Evolutionary conservation across 1,139 yeast genomes (phyloP).

Genomic region (Saccharomycopsis hybrid): DNA sequence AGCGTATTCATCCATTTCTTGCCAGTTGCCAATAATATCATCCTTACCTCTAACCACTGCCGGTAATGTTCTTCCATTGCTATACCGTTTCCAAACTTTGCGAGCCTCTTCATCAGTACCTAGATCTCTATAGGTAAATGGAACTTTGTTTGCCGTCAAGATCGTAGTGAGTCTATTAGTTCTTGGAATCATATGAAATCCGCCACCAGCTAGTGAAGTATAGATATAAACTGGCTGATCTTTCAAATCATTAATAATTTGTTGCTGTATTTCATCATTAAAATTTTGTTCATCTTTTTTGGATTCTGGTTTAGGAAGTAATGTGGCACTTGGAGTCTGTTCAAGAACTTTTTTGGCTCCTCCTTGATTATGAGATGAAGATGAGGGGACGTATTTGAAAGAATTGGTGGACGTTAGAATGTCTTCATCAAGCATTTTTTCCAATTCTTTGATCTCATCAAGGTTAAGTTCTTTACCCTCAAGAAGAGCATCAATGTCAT

Average conservation of each 20-base stretch:
- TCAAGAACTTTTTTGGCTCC: constrained; percentile 7
- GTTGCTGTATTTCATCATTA: constrained; percentile 19
- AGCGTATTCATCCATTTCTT: constrained; percentile 74
- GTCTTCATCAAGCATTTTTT: constrained; percentile 18
- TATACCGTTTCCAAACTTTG: constrained; percentile 75
- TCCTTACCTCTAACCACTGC: constrained; percentile 88
- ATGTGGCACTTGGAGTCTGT: constrained; percentile 21
- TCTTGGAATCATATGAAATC: constrained; percentile 75
- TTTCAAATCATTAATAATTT: constrained; percentile 21
- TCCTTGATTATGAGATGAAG: not conserved
- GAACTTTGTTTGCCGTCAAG: constrained; percentile 65
- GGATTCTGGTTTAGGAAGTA: constrained; percentile 27
- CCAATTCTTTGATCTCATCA: constrained; percentile 19
- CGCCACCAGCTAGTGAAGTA: constrained; percentile 86
- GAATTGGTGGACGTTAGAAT: constrained; percentile 16
- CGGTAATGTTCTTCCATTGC: constrained; percentile 72
- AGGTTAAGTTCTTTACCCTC: constrained; percentile 10
- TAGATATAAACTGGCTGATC: constrained; percentile 52
- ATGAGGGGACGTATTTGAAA: constrained; percentile 1
- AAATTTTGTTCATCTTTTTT: constrained; percentile 13
- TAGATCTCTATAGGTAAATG: constrained; percentile 66
- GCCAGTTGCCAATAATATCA: constrained; percentile 79
- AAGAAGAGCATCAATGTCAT: constrained; percentile 15
- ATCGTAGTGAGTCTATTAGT: constrained; percentile 75
- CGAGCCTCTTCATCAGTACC: constrained; percentile 88